Evolutionary conservation across 2,329 filamentous ascomycete genomes (phyloP).

Genomic region (Venturia effusa): DNA sequence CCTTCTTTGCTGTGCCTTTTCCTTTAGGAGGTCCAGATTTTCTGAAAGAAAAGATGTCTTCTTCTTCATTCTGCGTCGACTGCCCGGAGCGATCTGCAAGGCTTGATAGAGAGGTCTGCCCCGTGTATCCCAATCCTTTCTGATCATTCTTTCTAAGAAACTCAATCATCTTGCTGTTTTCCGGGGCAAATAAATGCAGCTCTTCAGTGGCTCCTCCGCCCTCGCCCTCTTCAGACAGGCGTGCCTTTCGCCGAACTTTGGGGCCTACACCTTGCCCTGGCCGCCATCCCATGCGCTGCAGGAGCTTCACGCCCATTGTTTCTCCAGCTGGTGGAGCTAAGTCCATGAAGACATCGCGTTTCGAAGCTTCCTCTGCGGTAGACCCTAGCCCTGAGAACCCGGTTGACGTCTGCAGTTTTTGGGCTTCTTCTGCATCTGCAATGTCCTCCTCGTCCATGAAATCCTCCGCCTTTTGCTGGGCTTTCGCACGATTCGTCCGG

Average conservation of each 20-base stretch:
- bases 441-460: slow-evolving; percentile 98
- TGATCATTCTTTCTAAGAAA: slow-evolving; percentile 56
- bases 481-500: slow-evolving; percentile 63
- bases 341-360: slow-evolving; percentile 49
- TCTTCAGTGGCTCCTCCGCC: slow-evolving; percentile 30
- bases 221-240: slow-evolving; percentile 46
- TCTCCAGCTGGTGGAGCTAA: slow-evolving; percentile 64
- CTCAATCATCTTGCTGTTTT: slow-evolving; percentile 59
- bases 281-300: slow-evolving; percentile 92
- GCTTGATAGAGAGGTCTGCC: slow-evolving; percentile 22
- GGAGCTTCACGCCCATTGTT: slow-evolving; percentile 74
- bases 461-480: slow-evolving; percentile 61
- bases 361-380: slow-evolving; percentile 50
- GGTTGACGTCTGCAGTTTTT: slow-evolving; percentile 60
- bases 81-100: slow-evolving; percentile 10
- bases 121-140: slow-evolving; percentile 59
- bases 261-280: slow-evolving; percentile 88
- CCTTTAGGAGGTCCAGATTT: slow-evolving; percentile 21
- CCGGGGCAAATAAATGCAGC: slow-evolving; percentile 73
- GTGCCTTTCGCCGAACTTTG: slow-evolving; percentile 64
- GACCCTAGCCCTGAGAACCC: slow-evolving; percentile 68
- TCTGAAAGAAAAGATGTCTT: slow-evolving; percentile 20
- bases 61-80: slow-evolving; percentile 21
- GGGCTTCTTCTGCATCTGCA: slow-evolving; percentile 70
- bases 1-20: slow-evolving; percentile 43